phyloP scores from a whole-genome alignment of 495 filamentous ascomycete species.

The Neurospora sp. region DNA sequence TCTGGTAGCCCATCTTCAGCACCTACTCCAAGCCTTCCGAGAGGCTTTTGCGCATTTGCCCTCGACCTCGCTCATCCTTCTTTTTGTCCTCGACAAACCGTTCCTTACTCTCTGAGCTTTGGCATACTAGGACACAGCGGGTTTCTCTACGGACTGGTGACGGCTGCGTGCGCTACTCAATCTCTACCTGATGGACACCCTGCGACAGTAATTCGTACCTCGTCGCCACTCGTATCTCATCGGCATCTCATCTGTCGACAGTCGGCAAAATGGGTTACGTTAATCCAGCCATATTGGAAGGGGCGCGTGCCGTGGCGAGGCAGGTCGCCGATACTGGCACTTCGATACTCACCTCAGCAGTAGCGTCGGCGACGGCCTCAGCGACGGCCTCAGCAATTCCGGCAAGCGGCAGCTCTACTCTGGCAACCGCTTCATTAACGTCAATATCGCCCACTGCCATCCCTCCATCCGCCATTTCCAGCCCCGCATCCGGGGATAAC shows the following conservation, averaged over 20 bases:
- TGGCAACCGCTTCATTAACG: neutral
- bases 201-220: slow-evolving; percentile 10
- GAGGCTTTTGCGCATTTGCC: neutral
- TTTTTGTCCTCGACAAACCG: neutral
- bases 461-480: neutral
- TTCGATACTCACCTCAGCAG: neutral
- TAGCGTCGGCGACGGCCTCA: neutral
- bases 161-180: neutral
- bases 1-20: neutral
- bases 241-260: neutral
- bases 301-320: slow-evolving; percentile 16
- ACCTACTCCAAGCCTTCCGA: neutral
- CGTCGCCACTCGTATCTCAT: slow-evolving; percentile 11
- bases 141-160: neutral
- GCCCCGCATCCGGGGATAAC: neutral
- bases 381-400: neutral
- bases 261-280: slow-evolving; percentile 19
- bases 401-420: neutral
- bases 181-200: slow-evolving; percentile 19
- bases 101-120: neutral
- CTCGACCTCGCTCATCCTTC: neutral
- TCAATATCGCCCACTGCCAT: neutral
- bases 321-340: slow-evolving; percentile 8
- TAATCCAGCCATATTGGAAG: slow-evolving; percentile 18
- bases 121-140: neutral